Percentiles rank a stretch among this genome's conserved stretches.
These are phyloP conservation scores for Chrysophaeum taylorii DNA, from an alignment of 352 stramenopile species.

Conservation along the genomic window DNA sequence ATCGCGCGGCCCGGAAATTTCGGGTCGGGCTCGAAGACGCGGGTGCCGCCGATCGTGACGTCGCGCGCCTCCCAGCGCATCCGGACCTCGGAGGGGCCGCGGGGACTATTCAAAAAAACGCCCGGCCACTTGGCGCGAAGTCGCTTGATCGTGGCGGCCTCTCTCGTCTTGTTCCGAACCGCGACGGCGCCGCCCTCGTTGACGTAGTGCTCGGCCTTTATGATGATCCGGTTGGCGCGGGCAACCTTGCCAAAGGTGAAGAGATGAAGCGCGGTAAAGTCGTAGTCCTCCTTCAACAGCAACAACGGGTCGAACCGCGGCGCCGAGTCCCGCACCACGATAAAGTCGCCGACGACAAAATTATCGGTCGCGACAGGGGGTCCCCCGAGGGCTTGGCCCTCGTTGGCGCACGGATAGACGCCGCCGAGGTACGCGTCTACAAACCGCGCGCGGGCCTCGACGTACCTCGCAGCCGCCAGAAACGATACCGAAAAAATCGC, in stretches of 20 bases:
- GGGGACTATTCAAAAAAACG: background rate
- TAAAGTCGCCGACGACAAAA: constrained; percentile 14
- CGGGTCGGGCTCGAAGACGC: background rate
- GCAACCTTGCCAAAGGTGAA: background rate
- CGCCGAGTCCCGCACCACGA: background rate
- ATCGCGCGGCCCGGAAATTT: background rate
- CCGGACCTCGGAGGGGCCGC: background rate
- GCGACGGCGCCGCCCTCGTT: constrained; percentile 5
- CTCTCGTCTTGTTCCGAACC: background rate
- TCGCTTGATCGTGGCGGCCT: background rate
- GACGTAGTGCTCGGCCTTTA: background rate
- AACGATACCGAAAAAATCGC: background rate
- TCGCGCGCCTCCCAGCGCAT: background rate
- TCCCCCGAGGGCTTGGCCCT: background rate
- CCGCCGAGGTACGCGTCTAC: background rate
- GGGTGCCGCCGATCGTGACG: background rate
- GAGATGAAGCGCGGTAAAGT: background rate
- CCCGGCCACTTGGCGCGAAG: constrained; percentile 6
- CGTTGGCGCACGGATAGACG: background rate
- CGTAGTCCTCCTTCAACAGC: constrained; percentile 10
- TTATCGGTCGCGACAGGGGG: background rate
- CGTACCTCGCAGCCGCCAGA: background rate
- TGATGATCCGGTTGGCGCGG: background rate
- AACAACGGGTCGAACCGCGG: background rate
- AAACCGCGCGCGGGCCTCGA: background rate